Base-by-base conservation (phyloP, 352 stramenopile species). In the Synura sp. region DNA sequence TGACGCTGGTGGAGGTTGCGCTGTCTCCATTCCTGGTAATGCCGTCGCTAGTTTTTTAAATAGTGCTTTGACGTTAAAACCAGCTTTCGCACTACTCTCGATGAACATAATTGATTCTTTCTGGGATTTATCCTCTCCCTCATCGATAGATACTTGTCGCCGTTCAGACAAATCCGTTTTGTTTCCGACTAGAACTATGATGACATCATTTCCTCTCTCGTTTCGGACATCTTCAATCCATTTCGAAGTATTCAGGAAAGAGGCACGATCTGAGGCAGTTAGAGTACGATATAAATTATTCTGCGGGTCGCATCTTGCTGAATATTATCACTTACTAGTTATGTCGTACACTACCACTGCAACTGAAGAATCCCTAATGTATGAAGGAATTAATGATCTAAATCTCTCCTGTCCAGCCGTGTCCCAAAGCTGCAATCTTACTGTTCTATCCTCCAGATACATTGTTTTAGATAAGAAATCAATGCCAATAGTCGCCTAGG, bases 381-480 rank as follows among this genome's bases (percentile, higher is more conserved):
- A 98, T 91, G 38, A 34, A 75, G 74, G 73, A 67, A 42, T 49
- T 29, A 76, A 33, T 32, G 31, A 59, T 36, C 70, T 38, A 25
- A 70, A 75, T 34, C 59, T 67, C 25, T 99, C 95, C 86, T 99
- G 94, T 15, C 95, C 95, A 0, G 95, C 96, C 15, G 96, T 99
- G 84, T 99, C 95, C 96, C 96, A 99, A 25, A 99, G 89, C 87
- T 99, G 96, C 78, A 99, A 38, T 22, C 79, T 36, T 31, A 82
- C 80, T 34, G 80, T 82, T 75, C 92, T 87, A 81, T 97, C 92
- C 76, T 97, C 90, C 85, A 97, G 89, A 82, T 97, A 97, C 92
- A 98, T 97, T 42, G 96, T 99, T 87, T 99, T 99, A 80, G 93
- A 98, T 25, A 99, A 84, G 77, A 99, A 99, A 84, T 99, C 96